Evolutionary conservation across 306 rosid species (phyloP).

Genomic region (Hippophae rhamnoides): DNA sequence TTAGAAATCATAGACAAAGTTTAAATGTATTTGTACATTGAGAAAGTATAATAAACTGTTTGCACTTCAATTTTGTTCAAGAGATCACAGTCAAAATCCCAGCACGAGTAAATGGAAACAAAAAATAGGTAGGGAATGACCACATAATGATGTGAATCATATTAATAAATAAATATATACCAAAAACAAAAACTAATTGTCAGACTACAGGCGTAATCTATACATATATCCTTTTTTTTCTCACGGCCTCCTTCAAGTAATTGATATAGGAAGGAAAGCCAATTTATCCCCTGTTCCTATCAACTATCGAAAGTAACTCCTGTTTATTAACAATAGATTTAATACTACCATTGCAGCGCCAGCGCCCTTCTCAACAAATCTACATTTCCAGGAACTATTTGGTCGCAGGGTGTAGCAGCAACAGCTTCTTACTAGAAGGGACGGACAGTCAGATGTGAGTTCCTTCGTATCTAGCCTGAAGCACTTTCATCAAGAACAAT

Average conservation of each 20-base stretch:
- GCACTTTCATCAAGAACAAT: slow-evolving; percentile 49
- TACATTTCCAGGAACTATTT: neutral
- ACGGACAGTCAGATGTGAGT: neutral
- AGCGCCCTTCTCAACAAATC: slow-evolving; percentile 21
- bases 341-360: slow-evolving; percentile 13
- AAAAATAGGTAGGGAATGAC: too few species aligned
- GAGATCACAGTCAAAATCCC: too few species aligned
- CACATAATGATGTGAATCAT: too few species aligned
- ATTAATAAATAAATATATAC: slow-evolving; percentile 31
- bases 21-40: too few species aligned
- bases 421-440: too few species aligned
- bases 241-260: slow-evolving; percentile 19
- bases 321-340: slow-evolving; percentile 25
- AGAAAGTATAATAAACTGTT: too few species aligned
- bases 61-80: too few species aligned
- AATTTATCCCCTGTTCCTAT: slow-evolving; percentile 13
- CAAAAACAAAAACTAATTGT: slow-evolving; percentile 33
- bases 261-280: slow-evolving; percentile 21
- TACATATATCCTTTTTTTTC: slow-evolving; percentile 5
- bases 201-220: slow-evolving; percentile 35
- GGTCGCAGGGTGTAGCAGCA: too few species aligned
- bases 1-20: too few species aligned
- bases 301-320: slow-evolving; percentile 18
- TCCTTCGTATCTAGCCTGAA: neutral
- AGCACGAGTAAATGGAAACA: too few species aligned